Base-by-base conservation (phyloP, 2,329 filamentous ascomycete species). In the Botrytis pseudocinerea region DNA sequence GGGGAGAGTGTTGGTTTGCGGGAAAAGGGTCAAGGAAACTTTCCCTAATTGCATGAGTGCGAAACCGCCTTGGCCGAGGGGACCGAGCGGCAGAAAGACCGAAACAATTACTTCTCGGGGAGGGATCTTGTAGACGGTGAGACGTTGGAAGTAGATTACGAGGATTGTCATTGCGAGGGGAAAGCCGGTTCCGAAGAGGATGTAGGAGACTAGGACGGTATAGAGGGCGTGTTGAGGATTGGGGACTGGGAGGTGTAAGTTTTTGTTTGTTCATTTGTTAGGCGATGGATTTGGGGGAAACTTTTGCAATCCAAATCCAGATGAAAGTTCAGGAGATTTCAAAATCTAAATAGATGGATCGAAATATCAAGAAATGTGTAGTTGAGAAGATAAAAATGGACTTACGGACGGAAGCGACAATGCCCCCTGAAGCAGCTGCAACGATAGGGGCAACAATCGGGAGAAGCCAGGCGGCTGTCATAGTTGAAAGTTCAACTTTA, bases 391-490 rank as follows among this genome's bases (percentile, higher is more conserved):
- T 9, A 44, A 1, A 62, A 20, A 28, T 28, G 25, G 14, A 63
- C 61, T 63, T 44, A 63, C 61, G 84, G 22, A 87, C 83, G n/a
- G 85, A 84, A 9, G 91, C 89, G 0, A 93, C 84, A 71, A 91
- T 83, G n/a, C 87, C 88, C 5, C 92, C 91, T 0, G 88, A 86
- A 1, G 88, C 89, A 0, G 91, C 85, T 1, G 89, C 89, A 69
- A 93, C 90, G 51, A 93, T 87, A 2, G 89, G 86, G 0, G 90
- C 87, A 0, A 91, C 89, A 32, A 92, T 91, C 9, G 91, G 90
- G 3, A 93, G 83, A 9, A 92, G 84, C 77, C 89, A 88, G 0
- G 87, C 86, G 0, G 91, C 90, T 0, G 90, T 93, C 79, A 92
- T 91, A 44, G 83, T 85, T 69, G 84, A 83, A 16, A 89, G 83